These are phyloP conservation scores for Juglanconis oblonga DNA, from an alignment of 2,329 filamentous ascomycete species.

Conservation along the genomic window DNA sequence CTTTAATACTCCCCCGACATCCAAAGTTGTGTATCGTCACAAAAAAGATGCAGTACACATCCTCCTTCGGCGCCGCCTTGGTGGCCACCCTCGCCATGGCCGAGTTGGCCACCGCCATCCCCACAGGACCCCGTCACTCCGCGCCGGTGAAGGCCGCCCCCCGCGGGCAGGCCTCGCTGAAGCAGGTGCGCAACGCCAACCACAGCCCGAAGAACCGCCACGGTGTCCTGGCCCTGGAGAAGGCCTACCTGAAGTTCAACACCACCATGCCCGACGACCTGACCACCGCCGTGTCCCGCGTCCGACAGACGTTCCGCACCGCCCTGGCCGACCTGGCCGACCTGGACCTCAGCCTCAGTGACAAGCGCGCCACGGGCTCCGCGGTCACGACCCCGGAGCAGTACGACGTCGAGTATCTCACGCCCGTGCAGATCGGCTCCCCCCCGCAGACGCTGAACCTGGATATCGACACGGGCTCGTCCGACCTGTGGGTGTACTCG, in stretches of 20 bases:
- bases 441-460: slow-evolving; percentile 40
- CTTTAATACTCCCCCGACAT: not conserved
- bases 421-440: slow-evolving; percentile 32
- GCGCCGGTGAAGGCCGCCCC: slow-evolving; percentile 10
- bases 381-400: slow-evolving; percentile 26
- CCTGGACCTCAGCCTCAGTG: slow-evolving; percentile 13
- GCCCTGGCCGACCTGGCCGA: slow-evolving; percentile 16
- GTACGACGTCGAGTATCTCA: slow-evolving; percentile 34
- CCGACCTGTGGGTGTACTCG: slow-evolving; percentile 39
- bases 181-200: slow-evolving; percentile 24
- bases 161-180: slow-evolving; percentile 17
- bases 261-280: slow-evolving; percentile 31
- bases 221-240: slow-evolving; percentile 33
- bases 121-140: slow-evolving; percentile 10
- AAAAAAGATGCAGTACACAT: slow-evolving; percentile 13
- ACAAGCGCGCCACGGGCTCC: slow-evolving; percentile 30
- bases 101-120: slow-evolving; percentile 18
- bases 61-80: slow-evolving; percentile 18
- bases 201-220: slow-evolving; percentile 27
- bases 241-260: slow-evolving; percentile 38
- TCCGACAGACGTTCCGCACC: slow-evolving; percentile 13
- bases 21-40: not conserved
- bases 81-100: slow-evolving; percentile 18
- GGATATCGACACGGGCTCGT: slow-evolving; percentile 44
- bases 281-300: slow-evolving; percentile 27